Base-by-base conservation (phyloP, 2,329 filamentous ascomycete genomes). In the Aureobasidium melanogenum region DNA sequence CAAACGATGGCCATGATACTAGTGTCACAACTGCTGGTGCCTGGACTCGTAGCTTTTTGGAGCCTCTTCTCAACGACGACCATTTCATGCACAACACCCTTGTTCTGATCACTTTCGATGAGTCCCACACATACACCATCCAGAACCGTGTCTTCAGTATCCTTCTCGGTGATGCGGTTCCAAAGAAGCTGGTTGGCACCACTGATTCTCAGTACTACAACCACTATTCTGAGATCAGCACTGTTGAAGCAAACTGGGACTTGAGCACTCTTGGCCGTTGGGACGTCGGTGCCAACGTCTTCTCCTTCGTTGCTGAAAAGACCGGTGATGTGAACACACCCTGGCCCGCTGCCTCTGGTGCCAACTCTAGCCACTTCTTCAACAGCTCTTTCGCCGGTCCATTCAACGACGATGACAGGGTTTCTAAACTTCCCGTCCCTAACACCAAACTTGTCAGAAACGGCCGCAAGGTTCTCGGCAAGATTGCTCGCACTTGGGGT, bases 21-120 rank as follows among this genome's bases (percentile, higher is more conserved):
- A 83, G 82, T 51, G 81, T 93, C 58, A 88, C 83, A 10, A 80
- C 83, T 30, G 87, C 88, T 1, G 88, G 87, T 2, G 68, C 74
- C 15, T 94, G 88, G 87, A 82, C 84, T 15, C 81, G 83, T 39
- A 75, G 70, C 51, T 92, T 91, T 75, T 74, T 94, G 1, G 80
- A 83, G 62, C 88, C 88, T 0, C 83, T 94, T 9, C 79, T 94
- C 7, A 71, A 80, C 38, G 82, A 93, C 75, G 73, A 77, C 52
- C 82, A 86, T 66, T 93, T 94, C 74, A 88, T 87, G 83, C 77
- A 88, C 54, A 84, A 88, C 69, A 92, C 88, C 0, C 80, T 94
- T 1, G 81, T 94, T 10, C 77, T 93, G 5, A 73, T 94, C 63
- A 92, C 81, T 2, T 94, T 91, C 69, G 90, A 94, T 65, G 90